phyloP scores from a whole-genome alignment of 2,329 filamentous ascomycete species.

The Cladophialophora psammophila region DNA sequence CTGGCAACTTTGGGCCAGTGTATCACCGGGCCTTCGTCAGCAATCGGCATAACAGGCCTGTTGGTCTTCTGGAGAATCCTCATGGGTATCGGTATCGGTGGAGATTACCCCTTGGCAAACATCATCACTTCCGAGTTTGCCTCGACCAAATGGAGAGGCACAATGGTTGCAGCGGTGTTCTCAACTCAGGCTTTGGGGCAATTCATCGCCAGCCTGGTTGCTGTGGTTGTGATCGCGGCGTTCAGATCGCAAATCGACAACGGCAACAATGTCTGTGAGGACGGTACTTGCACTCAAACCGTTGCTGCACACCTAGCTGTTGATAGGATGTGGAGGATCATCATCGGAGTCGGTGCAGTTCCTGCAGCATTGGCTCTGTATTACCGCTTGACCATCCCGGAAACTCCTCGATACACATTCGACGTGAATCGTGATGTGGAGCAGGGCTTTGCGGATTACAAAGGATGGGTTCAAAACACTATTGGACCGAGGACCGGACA shows the following conservation, averaged over 20 bases:
- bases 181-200: conserved; percentile 89
- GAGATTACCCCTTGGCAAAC: conserved; percentile 81
- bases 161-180: conserved; percentile 86
- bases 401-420: conserved; percentile 87
- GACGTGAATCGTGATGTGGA: conserved; percentile 77
- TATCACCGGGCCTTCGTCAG: conserved; percentile 67
- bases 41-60: conserved; percentile 61
- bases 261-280: conserved; percentile 61
- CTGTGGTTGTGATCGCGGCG: conserved; percentile 66
- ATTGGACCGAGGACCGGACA: conserved; percentile 68
- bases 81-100: conserved; percentile 63
- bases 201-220: conserved; percentile 75
- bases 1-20: conserved; percentile 77
- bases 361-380: conserved; percentile 84
- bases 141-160: conserved; percentile 82
- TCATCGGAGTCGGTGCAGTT: conserved; percentile 81
- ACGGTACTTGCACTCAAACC: conserved; percentile 64
- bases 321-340: conserved; percentile 84
- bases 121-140: conserved; percentile 86
- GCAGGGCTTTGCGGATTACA: conserved; percentile 74
- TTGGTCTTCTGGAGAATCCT: conserved; percentile 79
- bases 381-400: conserved; percentile 84
- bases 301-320: conserved; percentile 71
- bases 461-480: conserved; percentile 60
- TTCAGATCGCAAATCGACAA: conserved; percentile 70